Percentiles rank a stretch among this genome's conserved stretches.
Evolutionary conservation across 306 rosid species (phyloP).

Genomic region (Cucumis melo): DNA sequence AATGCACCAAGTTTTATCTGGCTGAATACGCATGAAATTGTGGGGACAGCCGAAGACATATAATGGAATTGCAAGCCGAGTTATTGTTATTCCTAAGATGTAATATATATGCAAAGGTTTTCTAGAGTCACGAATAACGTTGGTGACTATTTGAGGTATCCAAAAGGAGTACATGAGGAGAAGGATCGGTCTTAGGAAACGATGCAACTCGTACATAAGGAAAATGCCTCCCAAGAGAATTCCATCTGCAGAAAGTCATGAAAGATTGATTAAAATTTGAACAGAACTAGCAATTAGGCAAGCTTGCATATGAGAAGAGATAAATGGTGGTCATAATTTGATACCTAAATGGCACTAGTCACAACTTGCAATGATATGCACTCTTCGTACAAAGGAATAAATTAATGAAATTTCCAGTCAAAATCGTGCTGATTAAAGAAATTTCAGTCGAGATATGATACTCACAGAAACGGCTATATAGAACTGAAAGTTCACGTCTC

Average conservation of each 20-base stretch:
- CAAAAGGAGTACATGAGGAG: conserved; percentile 84
- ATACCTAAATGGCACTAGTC: neutral
- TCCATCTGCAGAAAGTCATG: conserved; percentile 58
- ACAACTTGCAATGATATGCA: neutral
- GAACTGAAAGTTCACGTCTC: conserved; percentile 97
- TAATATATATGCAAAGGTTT: conserved; percentile 93
- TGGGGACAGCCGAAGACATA: conserved; percentile 83
- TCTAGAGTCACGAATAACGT: conserved; percentile 79
- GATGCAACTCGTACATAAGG: conserved; percentile 88
- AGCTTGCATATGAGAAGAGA: neutral
- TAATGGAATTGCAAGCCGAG: conserved; percentile 81
- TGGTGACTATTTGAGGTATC: conserved; percentile 93
- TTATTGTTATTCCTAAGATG: conserved; percentile 70
- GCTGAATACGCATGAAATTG: conserved; percentile 88
- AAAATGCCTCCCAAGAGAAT: conserved; percentile 95
- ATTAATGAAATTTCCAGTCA: neutral
- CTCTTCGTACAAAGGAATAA: neutral
- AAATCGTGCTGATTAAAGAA: neutral
- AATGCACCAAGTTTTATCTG: conserved; percentile 69
- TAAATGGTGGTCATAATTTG: neutral
- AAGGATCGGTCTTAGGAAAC: conserved; percentile 62
- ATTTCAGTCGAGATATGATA: neutral
- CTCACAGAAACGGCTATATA: conserved; percentile 98
- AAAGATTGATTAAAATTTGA: conserved; percentile 10
- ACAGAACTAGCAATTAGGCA: neutral